phyloP scores from a whole-genome alignment of 768 basidiomycete genomes.

The Austroboletus eburneus region DNA sequence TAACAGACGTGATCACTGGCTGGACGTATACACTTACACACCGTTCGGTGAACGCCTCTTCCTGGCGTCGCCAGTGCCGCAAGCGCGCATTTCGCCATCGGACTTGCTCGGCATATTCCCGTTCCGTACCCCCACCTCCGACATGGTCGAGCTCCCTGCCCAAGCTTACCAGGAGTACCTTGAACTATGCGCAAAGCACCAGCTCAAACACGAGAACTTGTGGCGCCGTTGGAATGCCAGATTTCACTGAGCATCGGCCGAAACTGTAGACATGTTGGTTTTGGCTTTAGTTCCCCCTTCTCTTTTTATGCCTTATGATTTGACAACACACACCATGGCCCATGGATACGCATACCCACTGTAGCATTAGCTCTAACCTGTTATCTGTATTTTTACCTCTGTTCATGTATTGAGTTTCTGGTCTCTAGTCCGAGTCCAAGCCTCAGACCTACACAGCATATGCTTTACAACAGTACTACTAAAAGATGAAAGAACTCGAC shows the following conservation, averaged over 20 bases:
- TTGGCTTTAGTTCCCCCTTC: not conserved
- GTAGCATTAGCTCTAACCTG: conserved; percentile 19
- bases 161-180: conserved; percentile 56
- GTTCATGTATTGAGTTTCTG: conserved; percentile 18
- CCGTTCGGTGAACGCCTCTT: conserved; percentile 67
- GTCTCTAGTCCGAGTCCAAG: too few species aligned
- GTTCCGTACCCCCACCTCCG: conserved; percentile 33
- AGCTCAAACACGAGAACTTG: conserved; percentile 53
- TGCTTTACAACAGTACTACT: conserved; percentile 12
- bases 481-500: conserved; percentile 8
- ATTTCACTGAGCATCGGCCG: conserved; percentile 8
- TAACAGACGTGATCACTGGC: conserved; percentile 48
- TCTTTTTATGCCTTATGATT: conserved; percentile 3
- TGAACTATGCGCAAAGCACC: conserved; percentile 48
- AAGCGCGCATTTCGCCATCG: conserved; percentile 56
- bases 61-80: conserved; percentile 54
- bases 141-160: conserved; percentile 63
- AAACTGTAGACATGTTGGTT: not conserved
- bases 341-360: conserved; percentile 10
- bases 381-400: conserved; percentile 17
- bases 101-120: conserved; percentile 58
- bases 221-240: conserved; percentile 49
- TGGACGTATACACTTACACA: conserved; percentile 63
- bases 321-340: too few species aligned
- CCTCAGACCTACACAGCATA: too few species aligned